Base-by-base conservation (phyloP, 495 filamentous ascomycete genomes). In the Penicillium silybi region DNA sequence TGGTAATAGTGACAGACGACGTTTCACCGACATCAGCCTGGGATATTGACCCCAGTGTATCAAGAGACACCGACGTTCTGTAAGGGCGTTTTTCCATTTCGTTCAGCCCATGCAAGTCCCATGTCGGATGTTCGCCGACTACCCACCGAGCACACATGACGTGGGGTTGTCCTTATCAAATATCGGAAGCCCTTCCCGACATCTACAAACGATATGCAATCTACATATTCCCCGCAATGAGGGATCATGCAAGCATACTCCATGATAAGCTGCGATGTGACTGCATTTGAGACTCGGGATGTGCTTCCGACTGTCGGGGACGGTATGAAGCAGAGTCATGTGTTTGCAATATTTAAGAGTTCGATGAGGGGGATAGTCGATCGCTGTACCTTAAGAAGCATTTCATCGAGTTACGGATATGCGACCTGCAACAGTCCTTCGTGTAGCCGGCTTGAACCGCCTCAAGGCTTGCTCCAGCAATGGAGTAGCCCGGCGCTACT, bases 121-220 rank as follows among this genome's bases (percentile, higher is more conserved):
- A 13, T 15, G 3, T 32, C 29, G 29, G 11, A 32, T 4, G 29
- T 32, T 32, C 29, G 9, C 29, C 29, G 29, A 13, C 13, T 32
- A 11, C 22, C 22, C 22, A 23, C 29, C 10, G 13, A 32, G 29
- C 3, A 15, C 29, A 10, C 10, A 13, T 32, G 29, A 32, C 29
- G 8, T 13, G 8, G 44, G 44, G 44, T 11, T 23, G 16, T 35
- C 20, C 49, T 53, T 45, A 46, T 57, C 47, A 34, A 23, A 49
- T 18, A 9, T 57, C 55, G 55, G 55, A 48, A 25, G 45, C 3
- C 50, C 29, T 4, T 48, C 37, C 55, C 55, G 55, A 57, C 26
- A 39, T 50, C 35, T 34, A 9, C 22, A 27, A 19, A 5, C 18
- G 35, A 35, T 45, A 35, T 23, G 29, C 40, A 29, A 54, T 32